phyloP scores from a whole-genome alignment of 148 eudicot genomes.

The Chenopodium album region DNA sequence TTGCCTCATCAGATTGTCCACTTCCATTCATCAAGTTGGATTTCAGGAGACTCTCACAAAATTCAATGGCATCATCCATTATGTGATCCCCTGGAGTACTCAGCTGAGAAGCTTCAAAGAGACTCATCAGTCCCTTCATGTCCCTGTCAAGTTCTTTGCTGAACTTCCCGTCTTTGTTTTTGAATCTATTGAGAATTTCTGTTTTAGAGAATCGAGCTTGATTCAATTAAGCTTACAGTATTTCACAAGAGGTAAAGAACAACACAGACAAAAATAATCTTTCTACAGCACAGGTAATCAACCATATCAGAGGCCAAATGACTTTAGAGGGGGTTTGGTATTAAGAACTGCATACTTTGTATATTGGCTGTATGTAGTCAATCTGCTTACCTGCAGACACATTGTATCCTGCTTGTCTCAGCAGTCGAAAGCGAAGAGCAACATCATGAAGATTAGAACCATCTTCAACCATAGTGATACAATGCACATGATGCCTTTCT shows the following conservation, averaged over 20 bases:
- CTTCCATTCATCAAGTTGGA: constrained; percentile 12
- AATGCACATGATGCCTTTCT: background rate
- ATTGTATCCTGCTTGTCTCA: constrained; percentile 49
- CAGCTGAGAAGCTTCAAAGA: constrained; percentile 61
- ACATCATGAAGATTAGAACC: constrained; percentile 30
- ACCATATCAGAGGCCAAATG: too few relatives aligned
- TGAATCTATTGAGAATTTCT: constrained; percentile 45
- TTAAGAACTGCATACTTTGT: too few relatives aligned
- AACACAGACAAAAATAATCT: too few relatives aligned
- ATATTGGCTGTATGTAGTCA: background rate
- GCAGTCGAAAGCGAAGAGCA: constrained; percentile 46
- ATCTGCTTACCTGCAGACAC: constrained; percentile 4
- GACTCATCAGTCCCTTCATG: constrained; percentile 38
- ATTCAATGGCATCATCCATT: constrained; percentile 40
- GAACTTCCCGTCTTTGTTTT: constrained; percentile 33
- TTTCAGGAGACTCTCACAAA: constrained; percentile 29
- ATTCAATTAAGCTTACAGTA: too few relatives aligned
- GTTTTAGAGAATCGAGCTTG: background rate
- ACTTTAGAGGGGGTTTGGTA: too few relatives aligned
- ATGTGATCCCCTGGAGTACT: constrained; percentile 49
- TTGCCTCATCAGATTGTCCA: constrained; percentile 22
- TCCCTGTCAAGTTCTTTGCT: constrained; percentile 30
- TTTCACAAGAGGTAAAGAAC: too few relatives aligned
- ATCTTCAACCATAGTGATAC: background rate
- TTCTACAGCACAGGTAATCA: too few relatives aligned